A percentile compares a stretch with the other conserved stretches of the same genome.
These are phyloP conservation scores for Fraxinus latifolia DNA, from an alignment of 305 asterid genomes.

Conservation along the genomic window DNA sequence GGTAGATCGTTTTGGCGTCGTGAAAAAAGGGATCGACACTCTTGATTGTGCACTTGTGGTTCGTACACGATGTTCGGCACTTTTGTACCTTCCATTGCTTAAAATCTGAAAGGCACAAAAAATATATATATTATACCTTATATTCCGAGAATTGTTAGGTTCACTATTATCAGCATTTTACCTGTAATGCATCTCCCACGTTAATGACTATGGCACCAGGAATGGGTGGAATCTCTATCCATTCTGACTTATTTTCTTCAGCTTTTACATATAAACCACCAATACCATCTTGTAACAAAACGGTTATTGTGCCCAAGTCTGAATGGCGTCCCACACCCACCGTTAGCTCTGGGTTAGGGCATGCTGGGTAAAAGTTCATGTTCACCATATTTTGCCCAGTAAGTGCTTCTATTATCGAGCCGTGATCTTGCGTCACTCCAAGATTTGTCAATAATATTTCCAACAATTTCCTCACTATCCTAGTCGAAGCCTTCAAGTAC, in stretches of 20 bases:
- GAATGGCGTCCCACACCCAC: slow-evolving; percentile 29
- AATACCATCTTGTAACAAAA: slow-evolving; percentile 21
- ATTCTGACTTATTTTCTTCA: neutral
- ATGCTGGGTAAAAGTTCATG: slow-evolving; percentile 21
- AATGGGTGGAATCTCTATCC: neutral
- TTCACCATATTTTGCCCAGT: neutral
- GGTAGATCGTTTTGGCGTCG: slow-evolving; percentile 19
- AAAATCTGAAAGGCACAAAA: slow-evolving; percentile 21
- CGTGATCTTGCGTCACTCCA: slow-evolving; percentile 21
- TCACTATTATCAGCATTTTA: neutral
- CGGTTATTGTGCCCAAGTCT: slow-evolving; percentile 15
- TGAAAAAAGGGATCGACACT: slow-evolving; percentile 30
- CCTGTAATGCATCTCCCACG: slow-evolving; percentile 41
- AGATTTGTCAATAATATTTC: slow-evolving; percentile 28
- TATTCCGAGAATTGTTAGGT: no score
- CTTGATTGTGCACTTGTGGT: slow-evolving; percentile 28
- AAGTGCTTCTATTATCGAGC: slow-evolving; percentile 25
- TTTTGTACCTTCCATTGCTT: slow-evolving; percentile 36
- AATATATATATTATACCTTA: no score
- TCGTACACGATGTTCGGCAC: slow-evolving; percentile 37
- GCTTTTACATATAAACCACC: slow-evolving; percentile 20
- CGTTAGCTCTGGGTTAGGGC: slow-evolving; percentile 25
- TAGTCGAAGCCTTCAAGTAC: slow-evolving; percentile 30
- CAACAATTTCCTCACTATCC: slow-evolving; percentile 29
- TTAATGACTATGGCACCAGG: slow-evolving; percentile 35